Evolutionary conservation across 1,284 basidiomycete genomes (phyloP).

Genomic region (Sanghuangporus sanghuang): DNA sequence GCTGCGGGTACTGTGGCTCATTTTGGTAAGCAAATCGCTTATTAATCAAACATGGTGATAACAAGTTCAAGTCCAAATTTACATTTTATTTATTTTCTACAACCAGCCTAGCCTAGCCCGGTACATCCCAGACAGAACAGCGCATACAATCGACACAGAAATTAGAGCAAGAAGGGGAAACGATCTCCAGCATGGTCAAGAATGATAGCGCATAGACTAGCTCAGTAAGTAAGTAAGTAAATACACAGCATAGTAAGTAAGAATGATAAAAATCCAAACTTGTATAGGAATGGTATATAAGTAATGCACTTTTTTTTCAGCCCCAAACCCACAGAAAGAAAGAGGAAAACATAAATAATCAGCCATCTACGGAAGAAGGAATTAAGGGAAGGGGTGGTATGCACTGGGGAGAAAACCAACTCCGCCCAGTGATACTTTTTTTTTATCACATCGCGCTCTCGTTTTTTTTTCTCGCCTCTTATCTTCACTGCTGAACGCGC

Average conservation of each 20-base stretch:
- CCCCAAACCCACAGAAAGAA: background rate
- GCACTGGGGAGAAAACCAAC: background rate
- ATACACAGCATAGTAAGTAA: background rate
- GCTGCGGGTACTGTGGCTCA: no score
- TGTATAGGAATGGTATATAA: background rate
- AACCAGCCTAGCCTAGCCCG: background rate
- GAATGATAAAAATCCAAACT: background rate
- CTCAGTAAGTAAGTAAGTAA: background rate
- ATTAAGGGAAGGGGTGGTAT: background rate
- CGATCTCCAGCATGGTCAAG: background rate
- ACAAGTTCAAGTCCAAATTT: background rate
- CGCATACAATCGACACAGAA: no score
- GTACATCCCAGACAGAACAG: background rate
- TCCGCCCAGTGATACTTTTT: background rate
- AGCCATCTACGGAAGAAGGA: background rate
- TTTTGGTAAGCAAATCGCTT: no score
- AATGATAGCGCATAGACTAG: background rate
- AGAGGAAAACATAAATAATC: background rate
- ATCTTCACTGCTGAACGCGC: slow-evolving; percentile 8
- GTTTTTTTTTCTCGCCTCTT: background rate
- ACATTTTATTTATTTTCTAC: background rate
- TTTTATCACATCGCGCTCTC: background rate
- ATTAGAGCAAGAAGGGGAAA: background rate
- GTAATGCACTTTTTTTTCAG: background rate
- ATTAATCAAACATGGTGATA: no score